A percentile compares a stretch with the other conserved stretches of the same genome.
Evolutionary conservation across 495 filamentous ascomycete species (phyloP).

Genomic region (Podospora fimiseda): DNA sequence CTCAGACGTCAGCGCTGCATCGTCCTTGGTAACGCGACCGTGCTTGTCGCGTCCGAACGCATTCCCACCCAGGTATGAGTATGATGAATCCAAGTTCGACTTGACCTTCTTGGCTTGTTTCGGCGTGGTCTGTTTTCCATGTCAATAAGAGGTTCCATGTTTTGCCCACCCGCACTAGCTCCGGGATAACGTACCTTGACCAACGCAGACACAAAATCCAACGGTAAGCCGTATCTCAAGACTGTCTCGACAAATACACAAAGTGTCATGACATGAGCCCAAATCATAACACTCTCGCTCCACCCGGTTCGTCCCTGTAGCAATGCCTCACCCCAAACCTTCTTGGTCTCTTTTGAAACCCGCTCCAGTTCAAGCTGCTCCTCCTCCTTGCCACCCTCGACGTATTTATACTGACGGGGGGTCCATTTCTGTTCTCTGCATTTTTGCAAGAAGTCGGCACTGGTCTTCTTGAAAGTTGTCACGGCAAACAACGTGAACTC

Average conservation of each 20-base stretch:
- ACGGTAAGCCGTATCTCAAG: slow-evolving; percentile 81
- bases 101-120: slow-evolving; percentile 81
- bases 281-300: slow-evolving; percentile 91
- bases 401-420: slow-evolving; percentile 87
- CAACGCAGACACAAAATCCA: slow-evolving; percentile 78
- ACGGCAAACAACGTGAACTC: slow-evolving; percentile 87
- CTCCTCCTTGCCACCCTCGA: slow-evolving; percentile 79
- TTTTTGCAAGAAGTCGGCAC: slow-evolving; percentile 79
- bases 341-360: slow-evolving; percentile 72
- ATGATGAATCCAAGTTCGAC: slow-evolving; percentile 69
- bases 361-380: slow-evolving; percentile 78
- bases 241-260: slow-evolving; percentile 97
- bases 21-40: slow-evolving; percentile 81
- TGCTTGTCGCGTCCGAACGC: slow-evolving; percentile 93
- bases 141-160: too few species aligned
- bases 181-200: slow-evolving; percentile 81
- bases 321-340: slow-evolving; percentile 86
- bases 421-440: slow-evolving; percentile 88
- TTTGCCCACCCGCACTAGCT: too few species aligned
- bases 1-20: slow-evolving; percentile 64
- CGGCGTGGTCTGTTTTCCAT: slow-evolving; percentile 68
- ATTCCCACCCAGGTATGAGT: slow-evolving; percentile 90
- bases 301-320: slow-evolving; percentile 78
- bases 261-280: slow-evolving; percentile 84
- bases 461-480: slow-evolving; percentile 86